Percentiles rank a stretch among this genome's conserved stretches.
These are phyloP conservation scores for Solanum dulcamara DNA, from an alignment of 257 asterid genomes.

Conservation along the genomic window DNA sequence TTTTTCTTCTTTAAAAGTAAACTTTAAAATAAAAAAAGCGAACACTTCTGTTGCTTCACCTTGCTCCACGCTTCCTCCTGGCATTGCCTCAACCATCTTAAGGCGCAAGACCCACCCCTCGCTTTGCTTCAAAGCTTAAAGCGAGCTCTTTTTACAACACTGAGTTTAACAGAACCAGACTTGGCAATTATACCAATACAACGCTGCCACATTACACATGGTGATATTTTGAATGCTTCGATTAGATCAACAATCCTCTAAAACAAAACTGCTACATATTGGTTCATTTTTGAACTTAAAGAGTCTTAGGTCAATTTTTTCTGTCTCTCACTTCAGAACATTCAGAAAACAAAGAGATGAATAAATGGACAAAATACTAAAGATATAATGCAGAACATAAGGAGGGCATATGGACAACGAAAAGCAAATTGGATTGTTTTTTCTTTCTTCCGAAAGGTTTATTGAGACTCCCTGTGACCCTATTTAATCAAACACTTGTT, in stretches of 20 bases:
- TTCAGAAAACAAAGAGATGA: not conserved
- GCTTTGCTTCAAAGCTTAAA: not conserved
- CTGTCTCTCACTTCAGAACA: not conserved
- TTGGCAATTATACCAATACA: not conserved
- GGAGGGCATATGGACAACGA: not conserved
- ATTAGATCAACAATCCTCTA: not conserved
- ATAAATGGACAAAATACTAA: not conserved
- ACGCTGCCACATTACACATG: not conserved
- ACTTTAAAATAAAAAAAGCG: too few species aligned
- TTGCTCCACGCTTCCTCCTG: not conserved
- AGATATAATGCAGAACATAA: not conserved
- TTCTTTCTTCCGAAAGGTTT: not conserved
- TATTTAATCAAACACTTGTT: not conserved
- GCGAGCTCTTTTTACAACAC: not conserved
- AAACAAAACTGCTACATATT: not conserved
- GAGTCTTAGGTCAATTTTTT: not conserved
- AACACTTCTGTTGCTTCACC: not conserved
- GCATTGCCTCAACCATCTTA: not conserved
- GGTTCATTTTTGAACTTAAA: not conserved
- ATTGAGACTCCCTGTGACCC: not conserved
- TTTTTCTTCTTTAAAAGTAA: too few species aligned
- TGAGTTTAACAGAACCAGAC: not conserved
- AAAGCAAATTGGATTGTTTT: not conserved
- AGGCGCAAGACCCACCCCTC: not conserved
- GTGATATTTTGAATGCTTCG: not conserved